Conservation (phyloP, 495 filamentous ascomycete genomes). For the Neurospora sp. region DNA sequence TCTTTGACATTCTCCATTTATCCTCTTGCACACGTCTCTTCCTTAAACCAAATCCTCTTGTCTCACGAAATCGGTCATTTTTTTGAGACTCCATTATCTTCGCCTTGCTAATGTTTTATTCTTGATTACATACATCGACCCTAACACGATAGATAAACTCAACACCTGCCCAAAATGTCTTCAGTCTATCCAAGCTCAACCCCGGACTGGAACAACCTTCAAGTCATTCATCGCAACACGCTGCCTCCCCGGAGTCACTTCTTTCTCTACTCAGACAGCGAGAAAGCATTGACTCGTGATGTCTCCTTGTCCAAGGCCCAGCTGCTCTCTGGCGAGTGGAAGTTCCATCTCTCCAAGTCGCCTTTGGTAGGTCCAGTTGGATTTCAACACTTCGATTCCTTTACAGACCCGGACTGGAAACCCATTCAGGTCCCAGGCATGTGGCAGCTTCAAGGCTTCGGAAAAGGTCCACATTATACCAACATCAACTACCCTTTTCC, state of each 20-base stretch:
- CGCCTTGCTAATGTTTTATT: too few relatives aligned
- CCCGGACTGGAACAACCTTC: constrained; percentile 51
- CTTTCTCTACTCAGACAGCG: constrained; percentile 33
- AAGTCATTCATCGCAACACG: constrained; percentile 53
- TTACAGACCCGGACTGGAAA: constrained; percentile 36
- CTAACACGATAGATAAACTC: background rate
- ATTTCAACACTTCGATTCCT: constrained; percentile 20
- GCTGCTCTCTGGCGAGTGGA: constrained; percentile 47
- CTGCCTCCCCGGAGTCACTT: constrained; percentile 53
- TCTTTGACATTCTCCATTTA: background rate
- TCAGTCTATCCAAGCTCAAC: constrained; percentile 6
- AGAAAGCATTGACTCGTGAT: constrained; percentile 24
- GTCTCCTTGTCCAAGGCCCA: constrained; percentile 25
- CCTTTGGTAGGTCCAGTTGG: constrained; percentile 37
- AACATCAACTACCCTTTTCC: constrained; percentile 57
- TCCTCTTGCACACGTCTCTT: background rate
- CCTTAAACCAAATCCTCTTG: background rate
- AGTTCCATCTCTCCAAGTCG: constrained; percentile 42
- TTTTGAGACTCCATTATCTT: too few relatives aligned
- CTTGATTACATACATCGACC: background rate
- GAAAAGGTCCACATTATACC: constrained; percentile 52
- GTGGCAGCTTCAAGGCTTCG: constrained; percentile 62
- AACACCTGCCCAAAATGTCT: background rate
- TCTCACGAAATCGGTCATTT: background rate
- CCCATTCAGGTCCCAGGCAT: constrained; percentile 53